Conservation (phyloP, 2,329 filamentous ascomycete genomes). For the Metarhizium robertsii region DNA sequence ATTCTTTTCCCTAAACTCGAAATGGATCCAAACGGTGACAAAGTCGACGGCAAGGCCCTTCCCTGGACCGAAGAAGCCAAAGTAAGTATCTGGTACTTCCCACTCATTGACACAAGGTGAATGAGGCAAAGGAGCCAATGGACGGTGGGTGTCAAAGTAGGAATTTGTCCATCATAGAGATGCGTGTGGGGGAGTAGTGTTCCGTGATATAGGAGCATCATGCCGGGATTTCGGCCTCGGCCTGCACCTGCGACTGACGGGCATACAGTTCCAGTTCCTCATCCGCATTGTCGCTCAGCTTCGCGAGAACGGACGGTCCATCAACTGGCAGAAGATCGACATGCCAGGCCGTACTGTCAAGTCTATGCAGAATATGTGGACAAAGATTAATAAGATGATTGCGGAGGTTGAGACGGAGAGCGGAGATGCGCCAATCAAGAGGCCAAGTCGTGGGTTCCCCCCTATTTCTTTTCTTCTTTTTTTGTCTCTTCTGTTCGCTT, state of each 20-base stretch:
- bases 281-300: slow-evolving; percentile 25
- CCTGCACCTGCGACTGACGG: not conserved
- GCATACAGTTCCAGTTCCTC: slow-evolving; percentile 23
- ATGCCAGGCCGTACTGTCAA: slow-evolving; percentile 30
- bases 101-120: not conserved
- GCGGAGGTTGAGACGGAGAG: slow-evolving; percentile 22
- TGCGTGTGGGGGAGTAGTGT: no score
- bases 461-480: not conserved
- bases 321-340: slow-evolving; percentile 25
- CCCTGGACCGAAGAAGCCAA: slow-evolving; percentile 29
- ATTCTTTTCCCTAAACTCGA: not conserved
- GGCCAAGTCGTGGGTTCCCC: slow-evolving; percentile 13
- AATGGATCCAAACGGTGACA: slow-evolving; percentile 17
- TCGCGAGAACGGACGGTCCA: slow-evolving; percentile 20
- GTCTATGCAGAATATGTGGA: slow-evolving; percentile 28
- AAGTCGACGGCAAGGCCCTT: slow-evolving; percentile 9
- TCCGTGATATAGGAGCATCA: not conserved
- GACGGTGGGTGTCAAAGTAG: not conserved
- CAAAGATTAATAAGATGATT: slow-evolving; percentile 24
- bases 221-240: no score
- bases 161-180: no score
- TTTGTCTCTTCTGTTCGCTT: not conserved
- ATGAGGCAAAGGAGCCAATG: not conserved
- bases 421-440: slow-evolving; percentile 7
- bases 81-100: slow-evolving; percentile 11